Conservation (phyloP, 163 green algal species). For the Prototheca wickerhamii region DNA sequence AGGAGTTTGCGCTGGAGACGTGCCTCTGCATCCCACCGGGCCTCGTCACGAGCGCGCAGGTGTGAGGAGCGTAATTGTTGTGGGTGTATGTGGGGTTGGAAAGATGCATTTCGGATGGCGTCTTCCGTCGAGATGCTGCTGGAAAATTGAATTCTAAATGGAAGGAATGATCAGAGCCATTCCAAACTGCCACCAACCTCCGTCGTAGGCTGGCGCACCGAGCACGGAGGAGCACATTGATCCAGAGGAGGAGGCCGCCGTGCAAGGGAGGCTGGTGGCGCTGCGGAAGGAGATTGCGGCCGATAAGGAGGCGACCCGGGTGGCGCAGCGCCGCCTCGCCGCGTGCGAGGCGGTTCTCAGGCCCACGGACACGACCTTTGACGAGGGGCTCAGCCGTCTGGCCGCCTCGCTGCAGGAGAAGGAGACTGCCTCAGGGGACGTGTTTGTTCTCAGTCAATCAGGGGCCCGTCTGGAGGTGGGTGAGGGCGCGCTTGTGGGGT, state of each 20-base stretch:
- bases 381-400: not conserved
- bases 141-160: too few species aligned
- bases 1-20: constrained; percentile 26
- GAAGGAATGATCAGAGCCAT: not conserved
- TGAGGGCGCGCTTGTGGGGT: not conserved
- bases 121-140: not conserved
- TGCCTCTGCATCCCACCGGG: constrained; percentile 26
- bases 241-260: constrained; percentile 4
- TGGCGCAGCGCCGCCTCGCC: not conserved
- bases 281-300: constrained; percentile 3
- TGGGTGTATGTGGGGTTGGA: too few species aligned
- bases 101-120: not conserved
- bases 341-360: not conserved
- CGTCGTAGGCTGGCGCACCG: too few species aligned
- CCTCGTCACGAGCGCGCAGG: not conserved
- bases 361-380: not conserved
- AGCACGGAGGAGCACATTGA: not conserved
- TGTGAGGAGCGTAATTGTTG: too few species aligned
- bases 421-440: not conserved
- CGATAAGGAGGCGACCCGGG: not conserved
- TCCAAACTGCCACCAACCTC: too few species aligned
- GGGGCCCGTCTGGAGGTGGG: not conserved
- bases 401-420: not conserved
- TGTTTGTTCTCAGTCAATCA: not conserved
- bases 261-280: constrained; percentile 5